Conservation (phyloP, 345 rosid genomes). For the Citrus cavaleriei region DNA sequence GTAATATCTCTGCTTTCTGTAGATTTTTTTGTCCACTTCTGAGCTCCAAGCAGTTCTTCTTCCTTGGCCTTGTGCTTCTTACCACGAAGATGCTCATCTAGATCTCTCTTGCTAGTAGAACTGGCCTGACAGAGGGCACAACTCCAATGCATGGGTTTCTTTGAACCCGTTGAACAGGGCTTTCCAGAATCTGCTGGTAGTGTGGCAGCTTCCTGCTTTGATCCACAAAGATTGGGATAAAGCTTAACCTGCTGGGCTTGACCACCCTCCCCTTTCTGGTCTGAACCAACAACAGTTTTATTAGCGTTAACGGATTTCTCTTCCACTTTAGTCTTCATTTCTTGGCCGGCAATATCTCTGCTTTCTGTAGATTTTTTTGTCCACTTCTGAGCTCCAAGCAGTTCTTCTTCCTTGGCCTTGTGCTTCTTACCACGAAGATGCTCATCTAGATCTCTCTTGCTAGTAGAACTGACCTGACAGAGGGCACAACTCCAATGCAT, state of each 20-base stretch:
- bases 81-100: neutral
- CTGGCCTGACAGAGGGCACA: slow-evolving; percentile 41
- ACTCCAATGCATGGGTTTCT: slow-evolving; percentile 39
- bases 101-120: slow-evolving; percentile 17
- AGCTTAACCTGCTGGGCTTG: no score
- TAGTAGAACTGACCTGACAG: slow-evolving; percentile 18
- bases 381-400: neutral
- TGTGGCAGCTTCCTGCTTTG: neutral
- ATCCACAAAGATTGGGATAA: no score
- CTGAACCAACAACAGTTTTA: neutral
- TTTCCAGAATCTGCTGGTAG: slow-evolving; percentile 1
- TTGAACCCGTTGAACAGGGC: slow-evolving; percentile 10
- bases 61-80: neutral
- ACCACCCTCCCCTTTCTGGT: neutral
- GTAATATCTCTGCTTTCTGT: slow-evolving; percentile 23
- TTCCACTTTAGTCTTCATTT: neutral
- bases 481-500: slow-evolving; percentile 47
- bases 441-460: slow-evolving; percentile 31
- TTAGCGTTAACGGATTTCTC: neutral
- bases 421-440: neutral
- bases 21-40: neutral
- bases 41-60: no score
- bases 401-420: neutral
- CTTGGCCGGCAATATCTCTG: neutral
- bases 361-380: neutral